These are phyloP conservation scores for Amoebophrya sp. DNA, from an alignment of 169 alveolate genomes.

Conservation along the genomic window DNA sequence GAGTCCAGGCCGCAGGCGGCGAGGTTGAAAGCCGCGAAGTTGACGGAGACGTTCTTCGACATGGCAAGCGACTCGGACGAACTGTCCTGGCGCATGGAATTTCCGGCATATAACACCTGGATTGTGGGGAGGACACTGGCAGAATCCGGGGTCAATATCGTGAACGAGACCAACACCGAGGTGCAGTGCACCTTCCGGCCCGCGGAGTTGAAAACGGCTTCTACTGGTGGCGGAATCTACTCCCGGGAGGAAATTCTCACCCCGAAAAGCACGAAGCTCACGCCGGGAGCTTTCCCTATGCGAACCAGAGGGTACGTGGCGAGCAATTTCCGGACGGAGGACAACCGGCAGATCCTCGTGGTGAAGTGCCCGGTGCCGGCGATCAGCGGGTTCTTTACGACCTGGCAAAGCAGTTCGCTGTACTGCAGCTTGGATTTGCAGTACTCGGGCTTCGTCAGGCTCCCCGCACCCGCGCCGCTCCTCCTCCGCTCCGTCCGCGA, in stretches of 20 bases:
- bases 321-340: neutral
- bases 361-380: constrained; percentile 23
- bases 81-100: constrained; percentile 6
- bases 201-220: neutral
- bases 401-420: neutral
- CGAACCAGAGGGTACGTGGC: neutral
- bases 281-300: neutral
- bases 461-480: neutral
- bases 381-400: neutral
- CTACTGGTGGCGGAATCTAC: too few relatives aligned
- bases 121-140: neutral
- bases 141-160: neutral
- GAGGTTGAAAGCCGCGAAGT: neutral
- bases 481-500: neutral
- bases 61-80: neutral
- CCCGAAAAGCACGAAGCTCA: too few relatives aligned
- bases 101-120: constrained; percentile 8
- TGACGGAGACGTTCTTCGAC: neutral
- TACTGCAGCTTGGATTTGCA: neutral
- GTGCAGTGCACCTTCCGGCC: neutral
- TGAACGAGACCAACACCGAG: neutral
- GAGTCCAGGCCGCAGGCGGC: constrained; percentile 8
- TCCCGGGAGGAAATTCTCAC: too few relatives aligned
- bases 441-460: neutral
- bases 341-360: neutral